phyloP scores from a whole-genome alignment of 2,329 filamentous ascomycete species.

The Colletotrichum sojae region DNA sequence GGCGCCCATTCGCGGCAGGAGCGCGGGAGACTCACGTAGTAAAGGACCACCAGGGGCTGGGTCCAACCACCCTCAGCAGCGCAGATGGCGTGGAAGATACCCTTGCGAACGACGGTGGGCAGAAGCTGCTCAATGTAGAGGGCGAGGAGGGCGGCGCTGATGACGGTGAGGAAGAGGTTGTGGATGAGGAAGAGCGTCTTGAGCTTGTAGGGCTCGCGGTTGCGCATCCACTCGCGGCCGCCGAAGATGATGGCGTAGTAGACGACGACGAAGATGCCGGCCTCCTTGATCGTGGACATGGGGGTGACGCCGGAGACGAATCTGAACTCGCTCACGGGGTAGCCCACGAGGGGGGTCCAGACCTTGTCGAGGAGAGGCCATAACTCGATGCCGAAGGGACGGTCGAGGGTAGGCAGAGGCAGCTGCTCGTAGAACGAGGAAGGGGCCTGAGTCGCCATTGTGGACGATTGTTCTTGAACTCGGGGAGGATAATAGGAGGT shows the following conservation, averaged over 20 bases:
- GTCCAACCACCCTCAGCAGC: constrained; percentile 89
- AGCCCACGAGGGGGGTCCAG: constrained; percentile 83
- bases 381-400: constrained; percentile 90
- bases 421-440: constrained; percentile 68
- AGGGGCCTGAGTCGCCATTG: constrained; percentile 55
- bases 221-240: constrained; percentile 92
- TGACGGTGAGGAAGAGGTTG: constrained; percentile 92
- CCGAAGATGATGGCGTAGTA: constrained; percentile 97
- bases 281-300: constrained; percentile 90
- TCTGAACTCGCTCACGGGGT: constrained; percentile 86
- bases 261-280: constrained; percentile 82
- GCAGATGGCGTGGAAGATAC: constrained; percentile 93
- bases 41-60: constrained; percentile 90
- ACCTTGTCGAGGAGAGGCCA: constrained; percentile 96
- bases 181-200: constrained; percentile 93
- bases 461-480: constrained; percentile 41
- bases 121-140: constrained; percentile 94
- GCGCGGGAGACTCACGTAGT: constrained; percentile 81
- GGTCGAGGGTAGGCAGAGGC: constrained; percentile 85
- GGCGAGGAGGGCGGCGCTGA: constrained; percentile 84
- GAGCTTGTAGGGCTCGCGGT: constrained; percentile 86
- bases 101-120: constrained; percentile 83
- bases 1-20: constrained; percentile 8
- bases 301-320: constrained; percentile 87
- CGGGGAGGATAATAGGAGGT: constrained; percentile 12